phyloP scores from a whole-genome alignment of 306 rosid species.

The Citrullus amarus region DNA sequence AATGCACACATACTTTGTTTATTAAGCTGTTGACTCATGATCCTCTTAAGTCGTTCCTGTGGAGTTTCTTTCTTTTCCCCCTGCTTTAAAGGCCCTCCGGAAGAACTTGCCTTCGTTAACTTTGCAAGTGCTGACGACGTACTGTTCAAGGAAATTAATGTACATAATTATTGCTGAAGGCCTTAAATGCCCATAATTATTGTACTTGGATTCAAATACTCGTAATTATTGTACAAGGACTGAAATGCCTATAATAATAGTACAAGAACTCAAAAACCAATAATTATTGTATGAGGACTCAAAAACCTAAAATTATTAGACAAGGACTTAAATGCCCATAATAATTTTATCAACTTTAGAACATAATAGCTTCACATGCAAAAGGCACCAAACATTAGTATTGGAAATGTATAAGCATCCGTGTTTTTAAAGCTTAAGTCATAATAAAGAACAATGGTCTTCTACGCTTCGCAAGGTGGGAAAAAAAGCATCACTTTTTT shows the following conservation, averaged over 20 bases:
- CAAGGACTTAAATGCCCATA: neutral
- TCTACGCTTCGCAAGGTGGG: too few species aligned
- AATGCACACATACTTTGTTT: constrained; percentile 62
- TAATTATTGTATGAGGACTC: too few species aligned
- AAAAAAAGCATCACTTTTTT: too few species aligned
- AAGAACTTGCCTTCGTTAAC: constrained; percentile 60
- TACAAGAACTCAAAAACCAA: too few species aligned
- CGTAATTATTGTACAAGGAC: too few species aligned
- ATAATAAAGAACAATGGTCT: too few species aligned
- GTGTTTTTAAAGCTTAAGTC: too few species aligned
- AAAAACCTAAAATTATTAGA: too few species aligned
- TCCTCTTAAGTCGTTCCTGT: constrained; percentile 95
- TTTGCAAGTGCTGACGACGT: constrained; percentile 74
- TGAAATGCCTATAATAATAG: too few species aligned
- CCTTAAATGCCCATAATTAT: neutral
- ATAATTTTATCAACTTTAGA: neutral
- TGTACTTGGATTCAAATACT: neutral
- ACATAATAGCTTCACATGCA: neutral
- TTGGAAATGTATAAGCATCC: neutral
- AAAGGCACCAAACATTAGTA: neutral
- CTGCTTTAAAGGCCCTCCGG: constrained; percentile 59
- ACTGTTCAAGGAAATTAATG: constrained; percentile 28
- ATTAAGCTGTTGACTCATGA: constrained; percentile 89
- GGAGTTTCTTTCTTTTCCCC: constrained; percentile 97
- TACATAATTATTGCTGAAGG: neutral